Evolutionary conservation across 2,329 filamentous ascomycete genomes (phyloP).

Genomic region (Aspergillus sp.): DNA sequence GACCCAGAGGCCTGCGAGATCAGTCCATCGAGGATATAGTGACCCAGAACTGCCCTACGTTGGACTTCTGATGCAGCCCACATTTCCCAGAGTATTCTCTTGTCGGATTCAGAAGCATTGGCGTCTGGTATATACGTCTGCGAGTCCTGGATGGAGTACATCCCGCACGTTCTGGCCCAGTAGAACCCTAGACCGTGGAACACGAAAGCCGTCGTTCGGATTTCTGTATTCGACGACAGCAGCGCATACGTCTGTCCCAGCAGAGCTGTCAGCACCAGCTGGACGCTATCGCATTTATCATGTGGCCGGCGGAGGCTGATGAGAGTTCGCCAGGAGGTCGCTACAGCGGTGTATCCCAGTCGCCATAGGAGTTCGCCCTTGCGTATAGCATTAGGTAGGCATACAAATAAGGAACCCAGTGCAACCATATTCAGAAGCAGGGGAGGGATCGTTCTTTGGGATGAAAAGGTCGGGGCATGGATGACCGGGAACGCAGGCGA

Average conservation of each 20-base stretch:
- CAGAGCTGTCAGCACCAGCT: too few species aligned
- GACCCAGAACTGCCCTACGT: slow-evolving; percentile 18
- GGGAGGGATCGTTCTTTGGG: slow-evolving; percentile 15
- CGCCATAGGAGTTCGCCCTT: slow-evolving; percentile 24
- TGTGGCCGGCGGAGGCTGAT: too few species aligned
- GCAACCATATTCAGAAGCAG: slow-evolving; percentile 22
- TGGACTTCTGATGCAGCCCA: slow-evolving; percentile 20
- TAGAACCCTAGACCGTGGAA: slow-evolving; percentile 22
- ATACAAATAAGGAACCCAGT: slow-evolving; percentile 20
- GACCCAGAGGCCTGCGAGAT: slow-evolving; percentile 23
- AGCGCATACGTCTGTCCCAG: too few species aligned
- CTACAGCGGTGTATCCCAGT: slow-evolving; percentile 20
- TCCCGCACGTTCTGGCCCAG: slow-evolving; percentile 21
- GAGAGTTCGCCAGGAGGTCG: background rate
- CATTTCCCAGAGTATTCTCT: slow-evolving; percentile 13
- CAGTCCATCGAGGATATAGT: slow-evolving; percentile 22
- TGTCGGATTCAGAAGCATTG: slow-evolving; percentile 6
- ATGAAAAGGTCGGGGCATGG: slow-evolving; percentile 16
- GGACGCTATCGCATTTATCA: too few species aligned
- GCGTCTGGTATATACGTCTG: background rate
- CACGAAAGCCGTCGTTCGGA: slow-evolving; percentile 18
- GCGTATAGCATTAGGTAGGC: slow-evolving; percentile 9
- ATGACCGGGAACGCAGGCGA: slow-evolving; percentile 18
- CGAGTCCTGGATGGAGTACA: slow-evolving; percentile 12
- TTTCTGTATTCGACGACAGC: slow-evolving; percentile 6